These are phyloP conservation scores for Alternaria ethzedia DNA, from an alignment of 2,329 filamentous ascomycete species.

Conservation along the genomic window DNA sequence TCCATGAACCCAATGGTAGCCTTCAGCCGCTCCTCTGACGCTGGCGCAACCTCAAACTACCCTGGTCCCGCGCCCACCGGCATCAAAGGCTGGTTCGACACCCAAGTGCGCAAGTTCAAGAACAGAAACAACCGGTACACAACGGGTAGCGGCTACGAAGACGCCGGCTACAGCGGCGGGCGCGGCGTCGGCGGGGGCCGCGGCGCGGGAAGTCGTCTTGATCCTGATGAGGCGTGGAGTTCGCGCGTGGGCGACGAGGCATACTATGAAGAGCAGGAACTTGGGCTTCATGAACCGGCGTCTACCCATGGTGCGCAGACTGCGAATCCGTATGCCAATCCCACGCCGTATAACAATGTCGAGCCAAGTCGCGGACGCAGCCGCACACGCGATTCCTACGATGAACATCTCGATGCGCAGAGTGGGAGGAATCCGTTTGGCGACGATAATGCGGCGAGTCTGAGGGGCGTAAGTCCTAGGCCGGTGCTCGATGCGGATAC, in stretches of 20 bases:
- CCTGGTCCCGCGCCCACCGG: constrained; percentile 64
- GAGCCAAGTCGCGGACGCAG: constrained; percentile 54
- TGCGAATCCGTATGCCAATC: constrained; percentile 38
- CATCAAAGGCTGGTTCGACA: constrained; percentile 74
- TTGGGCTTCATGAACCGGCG: constrained; percentile 61
- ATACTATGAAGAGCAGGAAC: constrained; percentile 80
- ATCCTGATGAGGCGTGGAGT: constrained; percentile 89
- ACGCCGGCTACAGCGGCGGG: constrained; percentile 54
- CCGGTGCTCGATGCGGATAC: constrained; percentile 62
- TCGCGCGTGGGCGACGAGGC: constrained; percentile 76
- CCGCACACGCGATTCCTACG: constrained; percentile 55
- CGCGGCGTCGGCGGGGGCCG: constrained; percentile 37
- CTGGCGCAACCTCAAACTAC: constrained; percentile 50
- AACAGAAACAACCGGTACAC: constrained; percentile 71
- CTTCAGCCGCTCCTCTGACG: constrained; percentile 57
- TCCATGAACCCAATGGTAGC: constrained; percentile 74
- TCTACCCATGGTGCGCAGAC: constrained; percentile 39
- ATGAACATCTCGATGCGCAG: constrained; percentile 42
- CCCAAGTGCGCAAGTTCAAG: constrained; percentile 68
- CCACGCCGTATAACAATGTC: neutral
- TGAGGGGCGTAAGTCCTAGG: constrained; percentile 77
- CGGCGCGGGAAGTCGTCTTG: constrained; percentile 65
- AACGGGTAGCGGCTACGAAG: constrained; percentile 76
- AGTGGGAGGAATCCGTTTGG: constrained; percentile 42
- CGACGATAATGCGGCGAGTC: constrained; percentile 52